These are phyloP conservation scores for Aspergillus uvarum DNA, from an alignment of 2,329 filamentous ascomycete species.

Conservation along the genomic window DNA sequence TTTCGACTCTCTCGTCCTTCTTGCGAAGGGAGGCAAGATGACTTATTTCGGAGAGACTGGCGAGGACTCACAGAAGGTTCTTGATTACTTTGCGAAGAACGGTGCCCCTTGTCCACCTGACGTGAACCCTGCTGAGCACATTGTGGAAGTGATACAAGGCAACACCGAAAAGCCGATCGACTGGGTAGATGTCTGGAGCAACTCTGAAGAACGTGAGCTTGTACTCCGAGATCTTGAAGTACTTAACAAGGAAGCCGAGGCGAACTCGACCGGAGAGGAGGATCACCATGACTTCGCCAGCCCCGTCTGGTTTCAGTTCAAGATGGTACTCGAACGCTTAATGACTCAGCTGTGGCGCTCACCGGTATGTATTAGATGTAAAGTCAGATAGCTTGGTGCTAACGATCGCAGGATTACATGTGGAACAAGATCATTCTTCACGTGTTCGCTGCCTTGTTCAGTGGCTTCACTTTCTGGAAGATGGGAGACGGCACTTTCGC, in stretches of 20 bases:
- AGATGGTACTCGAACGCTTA: constrained; percentile 35
- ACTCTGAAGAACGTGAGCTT: constrained; percentile 28
- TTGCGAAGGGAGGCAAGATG: constrained; percentile 64
- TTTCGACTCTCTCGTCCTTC: constrained; percentile 65
- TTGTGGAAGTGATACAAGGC: constrained; percentile 41
- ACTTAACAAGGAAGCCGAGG: constrained; percentile 24
- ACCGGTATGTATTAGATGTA: constrained; percentile 24
- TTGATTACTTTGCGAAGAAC: constrained; percentile 53
- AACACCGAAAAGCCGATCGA: constrained; percentile 24
- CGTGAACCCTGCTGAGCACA: constrained; percentile 55
- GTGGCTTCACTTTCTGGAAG: constrained; percentile 63
- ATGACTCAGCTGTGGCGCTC: constrained; percentile 36
- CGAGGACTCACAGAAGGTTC: constrained; percentile 42
- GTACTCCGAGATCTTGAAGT: constrained; percentile 28
- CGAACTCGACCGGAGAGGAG: constrained; percentile 27
- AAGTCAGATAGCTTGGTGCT: not conserved
- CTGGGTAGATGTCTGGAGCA: constrained; percentile 36
- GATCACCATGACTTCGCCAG: constrained; percentile 40
- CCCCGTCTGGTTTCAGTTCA: constrained; percentile 42
- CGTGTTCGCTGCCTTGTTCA: constrained; percentile 57
- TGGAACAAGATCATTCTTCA: constrained; percentile 55
- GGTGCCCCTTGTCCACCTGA: constrained; percentile 54
- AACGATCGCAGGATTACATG: constrained; percentile 37
- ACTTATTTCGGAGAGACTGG: constrained; percentile 63
- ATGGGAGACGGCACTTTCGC: constrained; percentile 54